These are phyloP conservation scores for Tolypocladium ophioglossoides DNA, from an alignment of 2,329 filamentous ascomycete species.

Conservation along the genomic window DNA sequence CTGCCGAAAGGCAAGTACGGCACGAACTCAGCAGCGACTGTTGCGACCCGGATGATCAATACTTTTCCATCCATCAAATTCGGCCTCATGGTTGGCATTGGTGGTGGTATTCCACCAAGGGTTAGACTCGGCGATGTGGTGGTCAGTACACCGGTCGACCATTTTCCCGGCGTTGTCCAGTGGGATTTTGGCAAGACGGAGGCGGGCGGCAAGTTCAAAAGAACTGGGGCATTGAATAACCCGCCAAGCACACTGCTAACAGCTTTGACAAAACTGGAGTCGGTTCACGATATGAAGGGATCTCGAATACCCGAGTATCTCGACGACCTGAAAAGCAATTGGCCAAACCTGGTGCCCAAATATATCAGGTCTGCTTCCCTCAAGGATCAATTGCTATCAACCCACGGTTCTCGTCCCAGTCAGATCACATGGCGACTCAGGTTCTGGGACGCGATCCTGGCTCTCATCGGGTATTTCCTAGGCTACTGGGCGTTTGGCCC, in stretches of 20 bases:
- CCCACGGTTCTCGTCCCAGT: neutral
- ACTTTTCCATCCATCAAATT: slow-evolving; percentile 18
- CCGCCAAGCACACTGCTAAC: slow-evolving; percentile 1
- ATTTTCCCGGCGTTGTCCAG: slow-evolving; percentile 5
- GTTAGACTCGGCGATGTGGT: slow-evolving; percentile 12
- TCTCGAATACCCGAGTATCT: neutral
- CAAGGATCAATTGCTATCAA: too few relatives aligned
- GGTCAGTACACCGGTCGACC: slow-evolving; percentile 3
- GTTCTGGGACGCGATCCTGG: neutral
- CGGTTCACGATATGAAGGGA: neutral
- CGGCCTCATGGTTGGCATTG: slow-evolving; percentile 11
- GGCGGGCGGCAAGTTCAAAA: neutral
- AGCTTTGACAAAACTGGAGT: neutral
- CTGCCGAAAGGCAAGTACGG: slow-evolving; percentile 21
- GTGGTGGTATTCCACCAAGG: slow-evolving; percentile 7
- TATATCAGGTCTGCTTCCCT: neutral
- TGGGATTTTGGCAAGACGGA: slow-evolving; percentile 6
- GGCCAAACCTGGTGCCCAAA: neutral
- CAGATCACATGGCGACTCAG: neutral
- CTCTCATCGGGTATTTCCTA: too few relatives aligned
- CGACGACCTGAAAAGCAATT: neutral
- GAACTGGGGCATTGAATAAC: neutral
- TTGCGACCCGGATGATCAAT: slow-evolving; percentile 18
- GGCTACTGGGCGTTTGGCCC: too few relatives aligned
- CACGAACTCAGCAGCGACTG: slow-evolving; percentile 15